Percentiles rank a stretch among this genome's conserved stretches.
phyloP scores from a whole-genome alignment of 345 rosid species.

The Gynandropsis gynandra region DNA sequence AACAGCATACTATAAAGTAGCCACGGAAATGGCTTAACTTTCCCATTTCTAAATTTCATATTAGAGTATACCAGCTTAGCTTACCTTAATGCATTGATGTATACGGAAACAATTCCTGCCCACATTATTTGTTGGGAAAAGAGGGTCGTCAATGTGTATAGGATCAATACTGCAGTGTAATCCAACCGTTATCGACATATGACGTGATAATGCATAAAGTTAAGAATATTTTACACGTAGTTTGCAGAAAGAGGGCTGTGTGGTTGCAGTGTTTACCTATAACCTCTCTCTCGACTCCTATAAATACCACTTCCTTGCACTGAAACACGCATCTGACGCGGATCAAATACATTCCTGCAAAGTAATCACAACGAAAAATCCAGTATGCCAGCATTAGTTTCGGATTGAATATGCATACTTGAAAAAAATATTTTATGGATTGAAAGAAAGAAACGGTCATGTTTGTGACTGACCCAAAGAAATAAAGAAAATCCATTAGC shows the following conservation, averaged over 20 bases:
- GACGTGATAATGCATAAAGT: slow-evolving; percentile 11
- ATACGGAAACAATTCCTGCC: slow-evolving; percentile 98
- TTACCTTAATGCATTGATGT: slow-evolving; percentile 96
- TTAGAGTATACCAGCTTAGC: background rate
- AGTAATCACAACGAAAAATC: slow-evolving; percentile 12
- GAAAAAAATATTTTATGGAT: background rate
- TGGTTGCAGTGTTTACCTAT: slow-evolving; percentile 46
- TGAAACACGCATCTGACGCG: slow-evolving; percentile 93
- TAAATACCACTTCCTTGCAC: slow-evolving; percentile 92
- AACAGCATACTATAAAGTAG: no score
- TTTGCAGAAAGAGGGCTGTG: slow-evolving; percentile 4
- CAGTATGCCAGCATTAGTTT: slow-evolving; percentile 4
- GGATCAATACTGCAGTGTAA: slow-evolving; percentile 73
- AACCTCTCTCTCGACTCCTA: slow-evolving; percentile 83
- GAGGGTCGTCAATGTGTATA: slow-evolving; percentile 91
- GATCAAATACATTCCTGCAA: slow-evolving; percentile 91
- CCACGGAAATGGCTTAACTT: no score
- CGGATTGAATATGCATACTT: slow-evolving; percentile 6
- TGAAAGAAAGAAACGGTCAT: slow-evolving; percentile 20
- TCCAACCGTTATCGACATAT: slow-evolving; percentile 21
- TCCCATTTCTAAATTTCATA: no score
- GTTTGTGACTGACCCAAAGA: slow-evolving; percentile 74
- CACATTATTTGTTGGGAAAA: slow-evolving; percentile 83
- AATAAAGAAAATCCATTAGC: slow-evolving; percentile 96
- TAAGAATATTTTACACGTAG: slow-evolving; percentile 11